A percentile compares a stretch with the other conserved stretches of the same genome.
Evolutionary conservation across 2,329 filamentous ascomycete genomes (phyloP).

Genomic region (Pestalotiopsis sp.): DNA sequence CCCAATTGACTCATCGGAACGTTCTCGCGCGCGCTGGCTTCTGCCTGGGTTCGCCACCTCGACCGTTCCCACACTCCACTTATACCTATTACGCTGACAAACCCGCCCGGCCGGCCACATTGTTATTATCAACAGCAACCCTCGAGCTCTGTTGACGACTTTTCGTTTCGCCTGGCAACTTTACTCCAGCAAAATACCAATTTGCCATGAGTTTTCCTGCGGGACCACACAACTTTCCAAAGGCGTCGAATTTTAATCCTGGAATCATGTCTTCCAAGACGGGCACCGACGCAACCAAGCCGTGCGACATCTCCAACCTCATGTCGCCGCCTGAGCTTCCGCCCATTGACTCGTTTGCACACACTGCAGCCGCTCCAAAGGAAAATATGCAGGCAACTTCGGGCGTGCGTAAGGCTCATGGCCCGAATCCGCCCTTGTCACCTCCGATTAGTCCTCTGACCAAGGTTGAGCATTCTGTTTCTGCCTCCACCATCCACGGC

Average conservation of each 20-base stretch:
- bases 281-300: slow-evolving; percentile 38
- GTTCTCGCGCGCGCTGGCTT: slow-evolving; percentile 22
- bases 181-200: not conserved
- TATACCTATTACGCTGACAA: slow-evolving; percentile 27
- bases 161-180: slow-evolving; percentile 15
- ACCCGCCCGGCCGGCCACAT: slow-evolving; percentile 3
- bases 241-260: slow-evolving; percentile 16
- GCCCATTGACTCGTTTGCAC: slow-evolving; percentile 54
- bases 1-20: slow-evolving; percentile 24
- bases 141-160: too few species aligned
- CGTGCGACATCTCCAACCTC: slow-evolving; percentile 53
- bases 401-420: slow-evolving; percentile 33
- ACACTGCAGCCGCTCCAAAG: slow-evolving; percentile 24
- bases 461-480: slow-evolving; percentile 34
- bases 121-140: slow-evolving; percentile 14
- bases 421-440: slow-evolving; percentile 50
- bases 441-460: slow-evolving; percentile 61
- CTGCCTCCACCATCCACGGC: slow-evolving; percentile 29
- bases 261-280: slow-evolving; percentile 22
- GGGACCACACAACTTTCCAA: not conserved
- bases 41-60: slow-evolving; percentile 31
- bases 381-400: slow-evolving; percentile 27
- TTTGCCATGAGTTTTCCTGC: slow-evolving; percentile 1
- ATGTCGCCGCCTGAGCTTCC: slow-evolving; percentile 65
- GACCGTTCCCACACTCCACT: slow-evolving; percentile 12